These are phyloP conservation scores for Pythium folliculosum DNA, from an alignment of 352 stramenopile species.

Conservation along the genomic window DNA sequence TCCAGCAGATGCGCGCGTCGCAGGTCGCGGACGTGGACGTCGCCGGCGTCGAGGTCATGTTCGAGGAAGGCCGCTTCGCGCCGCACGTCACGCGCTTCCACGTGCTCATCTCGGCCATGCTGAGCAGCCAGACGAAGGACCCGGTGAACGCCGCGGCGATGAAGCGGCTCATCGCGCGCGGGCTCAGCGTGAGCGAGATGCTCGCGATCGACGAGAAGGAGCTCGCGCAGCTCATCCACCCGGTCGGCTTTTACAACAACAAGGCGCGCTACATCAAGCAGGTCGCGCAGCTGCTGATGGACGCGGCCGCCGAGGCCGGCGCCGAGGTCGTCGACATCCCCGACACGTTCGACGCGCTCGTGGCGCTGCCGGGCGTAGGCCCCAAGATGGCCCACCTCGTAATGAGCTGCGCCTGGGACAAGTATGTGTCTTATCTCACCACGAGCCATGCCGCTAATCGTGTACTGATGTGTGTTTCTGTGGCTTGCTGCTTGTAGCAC, in stretches of 20 bases:
- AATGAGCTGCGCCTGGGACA: conserved; percentile 91
- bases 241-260: conserved; percentile 96
- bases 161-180: conserved; percentile 57
- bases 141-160: conserved; percentile 83
- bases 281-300: conserved; percentile 50
- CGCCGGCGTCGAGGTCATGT: conserved; percentile 66
- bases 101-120: conserved; percentile 95
- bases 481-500: conserved; percentile 38
- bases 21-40: conserved; percentile 73
- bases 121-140: conserved; percentile 98
- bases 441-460: background rate
- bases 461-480: background rate
- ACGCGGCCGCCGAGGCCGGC: conserved; percentile 31
- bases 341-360: conserved; percentile 84
- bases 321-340: conserved; percentile 87
- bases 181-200: conserved; percentile 89
- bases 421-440: conserved; percentile 40
- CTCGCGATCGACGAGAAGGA: conserved; percentile 76
- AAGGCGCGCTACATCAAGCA: conserved; percentile 97
- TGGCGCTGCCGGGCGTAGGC: conserved; percentile 92
- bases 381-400: conserved; percentile 98
- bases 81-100: conserved; percentile 86
- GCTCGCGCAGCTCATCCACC: conserved; percentile 88
- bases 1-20: conserved; percentile 67
- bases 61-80: conserved; percentile 33